Percentiles rank a stretch among this genome's conserved stretches.
Conservation (phyloP, 2,329 filamentous ascomycete genomes). For the Sporothrix dimorphospora region DNA sequence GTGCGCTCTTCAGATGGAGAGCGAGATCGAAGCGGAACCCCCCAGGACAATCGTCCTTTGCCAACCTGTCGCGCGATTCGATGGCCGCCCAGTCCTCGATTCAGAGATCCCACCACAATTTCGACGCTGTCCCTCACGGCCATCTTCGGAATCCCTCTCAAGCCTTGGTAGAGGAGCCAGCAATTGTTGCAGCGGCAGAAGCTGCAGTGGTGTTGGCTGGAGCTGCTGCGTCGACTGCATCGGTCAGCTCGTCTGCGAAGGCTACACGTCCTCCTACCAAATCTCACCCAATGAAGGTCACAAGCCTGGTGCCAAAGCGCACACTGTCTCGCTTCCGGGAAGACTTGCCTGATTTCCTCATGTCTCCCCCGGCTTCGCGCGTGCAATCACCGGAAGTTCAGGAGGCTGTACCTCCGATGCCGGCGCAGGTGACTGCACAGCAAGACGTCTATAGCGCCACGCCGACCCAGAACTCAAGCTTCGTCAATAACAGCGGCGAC, state of each 20-base stretch:
- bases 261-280: constrained; percentile 28
- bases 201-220: constrained; percentile 41
- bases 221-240: constrained; percentile 44
- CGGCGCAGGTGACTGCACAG: background rate
- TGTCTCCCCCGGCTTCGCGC: constrained; percentile 83
- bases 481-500: constrained; percentile 36
- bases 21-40: constrained; percentile 58
- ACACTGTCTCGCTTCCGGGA: constrained; percentile 91
- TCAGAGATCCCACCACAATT: constrained; percentile 4
- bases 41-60: constrained; percentile 74
- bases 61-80: constrained; percentile 88
- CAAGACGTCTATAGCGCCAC: constrained; percentile 33
- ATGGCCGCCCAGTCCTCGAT: constrained; percentile 55
- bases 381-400: constrained; percentile 73
- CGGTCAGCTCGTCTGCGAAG: constrained; percentile 41
- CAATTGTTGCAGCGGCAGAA: constrained; percentile 14
- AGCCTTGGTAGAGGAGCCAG: background rate
- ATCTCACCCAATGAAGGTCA: constrained; percentile 41
- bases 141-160: constrained; percentile 12
- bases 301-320: constrained; percentile 65
- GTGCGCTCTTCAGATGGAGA: constrained; percentile 67
- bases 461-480: background rate
- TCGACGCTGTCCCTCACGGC: constrained; percentile 11
- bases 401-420: constrained; percentile 36
- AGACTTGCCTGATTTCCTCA: constrained; percentile 81